phyloP scores from a whole-genome alignment of 78 protist genomes.

The Pelomyxa schiedti region DNA sequence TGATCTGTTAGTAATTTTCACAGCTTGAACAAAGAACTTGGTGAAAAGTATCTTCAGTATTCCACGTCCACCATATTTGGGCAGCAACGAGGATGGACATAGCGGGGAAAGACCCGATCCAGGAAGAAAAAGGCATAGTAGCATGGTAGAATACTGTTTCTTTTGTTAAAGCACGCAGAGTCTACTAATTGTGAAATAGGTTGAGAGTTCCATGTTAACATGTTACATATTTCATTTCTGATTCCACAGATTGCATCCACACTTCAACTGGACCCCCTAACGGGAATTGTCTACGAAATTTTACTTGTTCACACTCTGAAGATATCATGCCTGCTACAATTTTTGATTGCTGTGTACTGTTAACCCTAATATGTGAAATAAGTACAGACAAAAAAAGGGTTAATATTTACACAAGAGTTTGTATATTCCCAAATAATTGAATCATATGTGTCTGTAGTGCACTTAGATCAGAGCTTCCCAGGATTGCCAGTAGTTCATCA shows the following conservation, averaged over 20 bases:
- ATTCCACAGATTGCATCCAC: constrained; percentile 72
- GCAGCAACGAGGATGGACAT: constrained; percentile 49
- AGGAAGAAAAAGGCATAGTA: constrained; percentile 21
- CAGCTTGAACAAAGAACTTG: too few species aligned
- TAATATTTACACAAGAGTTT: too few species aligned
- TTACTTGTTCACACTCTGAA: constrained; percentile 59
- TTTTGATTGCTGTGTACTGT: neutral
- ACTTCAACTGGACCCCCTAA: constrained; percentile 76
- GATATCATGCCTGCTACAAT: constrained; percentile 53
- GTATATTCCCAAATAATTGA: constrained; percentile 80
- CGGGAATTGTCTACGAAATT: constrained; percentile 18
- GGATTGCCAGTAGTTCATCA: constrained; percentile 81
- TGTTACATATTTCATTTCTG: constrained; percentile 68
- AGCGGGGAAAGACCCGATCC: constrained; percentile 49
- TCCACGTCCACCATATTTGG: constrained; percentile 91
- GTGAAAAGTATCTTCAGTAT: constrained; percentile 69
- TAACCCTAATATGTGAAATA: too few species aligned
- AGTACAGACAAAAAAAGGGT: too few species aligned
- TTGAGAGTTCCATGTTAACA: too few species aligned
- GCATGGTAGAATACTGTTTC: constrained; percentile 68
- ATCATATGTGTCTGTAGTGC: constrained; percentile 80
- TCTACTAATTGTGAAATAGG: too few species aligned
- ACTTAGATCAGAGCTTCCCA: constrained; percentile 48
- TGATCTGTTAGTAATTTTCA: too few species aligned
- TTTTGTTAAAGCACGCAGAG: constrained; percentile 51